phyloP scores from a whole-genome alignment of 441 rosid genomes.

The Cnidoscolus chayamansa region DNA sequence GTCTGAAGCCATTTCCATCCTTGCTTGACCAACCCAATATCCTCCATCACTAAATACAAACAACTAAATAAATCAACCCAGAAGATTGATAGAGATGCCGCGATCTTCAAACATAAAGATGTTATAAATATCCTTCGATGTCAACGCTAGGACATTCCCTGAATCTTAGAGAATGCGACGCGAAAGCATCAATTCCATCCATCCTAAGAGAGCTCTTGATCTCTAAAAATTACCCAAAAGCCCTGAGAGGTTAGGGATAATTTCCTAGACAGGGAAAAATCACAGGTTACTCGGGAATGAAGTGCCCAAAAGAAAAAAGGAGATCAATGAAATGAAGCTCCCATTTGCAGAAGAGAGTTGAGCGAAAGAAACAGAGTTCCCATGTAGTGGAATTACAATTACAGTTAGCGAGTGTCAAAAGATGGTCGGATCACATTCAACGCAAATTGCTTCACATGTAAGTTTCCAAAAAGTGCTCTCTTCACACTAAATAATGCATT shows the following conservation, averaged over 20 bases:
- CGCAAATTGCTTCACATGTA: slow-evolving; percentile 60
- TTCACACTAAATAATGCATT: background rate
- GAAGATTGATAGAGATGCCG: background rate
- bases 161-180: slow-evolving; percentile 11
- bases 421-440: slow-evolving; percentile 53
- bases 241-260: background rate
- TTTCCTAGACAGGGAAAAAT: background rate
- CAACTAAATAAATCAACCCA: slow-evolving; percentile 7
- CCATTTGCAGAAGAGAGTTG: background rate
- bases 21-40: slow-evolving; percentile 81
- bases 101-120: slow-evolving; percentile 10
- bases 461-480: slow-evolving; percentile 36
- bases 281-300: slow-evolving; percentile 5
- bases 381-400: slow-evolving; percentile 1
- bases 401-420: slow-evolving; percentile 14
- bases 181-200: slow-evolving; percentile 1
- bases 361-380: background rate
- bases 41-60: slow-evolving; percentile 56
- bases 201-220: slow-evolving; percentile 7
- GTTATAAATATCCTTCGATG: slow-evolving; percentile 11
- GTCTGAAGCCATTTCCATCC: slow-evolving; percentile 87
- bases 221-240: slow-evolving; percentile 3
- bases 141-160: slow-evolving; percentile 1
- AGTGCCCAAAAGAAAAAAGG: background rate
- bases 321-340: background rate